These are phyloP conservation scores for Phytophthora macrochlamydospora DNA, from an alignment of 352 stramenopile genomes.

Conservation along the genomic window DNA sequence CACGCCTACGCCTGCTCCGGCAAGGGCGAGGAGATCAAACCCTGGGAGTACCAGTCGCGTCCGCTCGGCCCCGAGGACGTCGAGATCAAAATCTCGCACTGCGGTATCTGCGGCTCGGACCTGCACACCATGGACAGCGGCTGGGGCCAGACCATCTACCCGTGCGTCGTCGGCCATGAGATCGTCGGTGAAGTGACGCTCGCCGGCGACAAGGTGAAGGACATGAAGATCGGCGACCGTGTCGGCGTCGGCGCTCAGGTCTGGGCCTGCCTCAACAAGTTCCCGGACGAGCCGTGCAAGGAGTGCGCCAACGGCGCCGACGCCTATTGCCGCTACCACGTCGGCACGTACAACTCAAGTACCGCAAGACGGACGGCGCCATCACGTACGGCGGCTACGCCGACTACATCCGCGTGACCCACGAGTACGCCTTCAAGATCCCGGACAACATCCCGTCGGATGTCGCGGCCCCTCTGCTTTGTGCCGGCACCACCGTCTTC, in stretches of 20 bases:
- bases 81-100: constrained; percentile 67
- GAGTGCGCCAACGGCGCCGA: constrained; percentile 66
- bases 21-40: constrained; percentile 33
- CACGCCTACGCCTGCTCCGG: constrained; percentile 53
- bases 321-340: constrained; percentile 59
- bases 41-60: constrained; percentile 50
- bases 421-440: constrained; percentile 76
- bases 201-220: constrained; percentile 47
- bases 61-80: constrained; percentile 47
- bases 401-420: constrained; percentile 63
- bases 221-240: constrained; percentile 72
- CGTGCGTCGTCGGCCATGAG: constrained; percentile 59
- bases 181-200: constrained; percentile 55
- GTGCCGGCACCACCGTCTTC: constrained; percentile 85
- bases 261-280: constrained; percentile 66
- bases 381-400: constrained; percentile 67
- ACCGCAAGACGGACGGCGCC: constrained; percentile 42
- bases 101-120: constrained; percentile 64
- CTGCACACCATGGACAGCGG: constrained; percentile 57
- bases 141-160: constrained; percentile 48
- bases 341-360: constrained; percentile 62
- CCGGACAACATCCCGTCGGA: constrained; percentile 67
- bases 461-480: constrained; percentile 71
- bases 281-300: constrained; percentile 55
- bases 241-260: constrained; percentile 84